phyloP scores from a whole-genome alignment of 139 green algal genomes.

The Coelastrella sp. region DNA sequence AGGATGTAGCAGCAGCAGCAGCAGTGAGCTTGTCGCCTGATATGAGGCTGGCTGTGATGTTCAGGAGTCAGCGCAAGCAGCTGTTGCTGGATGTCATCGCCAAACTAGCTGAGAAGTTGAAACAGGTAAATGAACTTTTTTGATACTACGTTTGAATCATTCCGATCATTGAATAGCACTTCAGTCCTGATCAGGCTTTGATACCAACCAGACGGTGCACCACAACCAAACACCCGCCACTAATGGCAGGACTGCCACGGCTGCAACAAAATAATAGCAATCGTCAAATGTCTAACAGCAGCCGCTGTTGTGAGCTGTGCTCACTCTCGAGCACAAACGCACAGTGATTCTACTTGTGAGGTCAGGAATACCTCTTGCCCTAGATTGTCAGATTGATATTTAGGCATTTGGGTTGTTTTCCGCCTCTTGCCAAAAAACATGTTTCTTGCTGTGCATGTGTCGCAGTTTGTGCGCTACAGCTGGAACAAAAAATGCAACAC shows the following conservation, averaged over 20 bases:
- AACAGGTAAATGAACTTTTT: conserved; percentile 26
- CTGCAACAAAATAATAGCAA: background rate
- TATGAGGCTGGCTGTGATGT: conserved; percentile 67
- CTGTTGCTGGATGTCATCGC: conserved; percentile 61
- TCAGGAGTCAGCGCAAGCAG: conserved; percentile 74
- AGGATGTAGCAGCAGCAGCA: background rate
- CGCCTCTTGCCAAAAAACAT: background rate
- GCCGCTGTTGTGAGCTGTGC: background rate
- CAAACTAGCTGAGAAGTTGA: conserved; percentile 46
- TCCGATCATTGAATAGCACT: background rate
- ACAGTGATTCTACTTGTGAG: background rate
- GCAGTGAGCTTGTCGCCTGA: conserved; percentile 51
- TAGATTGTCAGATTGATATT: too few species aligned
- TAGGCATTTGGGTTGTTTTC: too few species aligned
- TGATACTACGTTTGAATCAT: background rate
- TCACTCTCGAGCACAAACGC: background rate
- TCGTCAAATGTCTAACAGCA: background rate
- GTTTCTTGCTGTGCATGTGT: background rate
- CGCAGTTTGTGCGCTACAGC: background rate
- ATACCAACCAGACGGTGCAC: too few species aligned
- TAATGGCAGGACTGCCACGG: background rate
- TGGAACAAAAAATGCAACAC: too few species aligned
- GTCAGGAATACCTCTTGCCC: too few species aligned
- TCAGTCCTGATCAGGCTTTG: too few species aligned
- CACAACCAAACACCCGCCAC: too few species aligned